Evolutionary conservation across 164 flowering plant genomes (phyloP), one percentile per base, ranked within the genome.

Genomic region (Euptelea pleiosperma): DNA sequence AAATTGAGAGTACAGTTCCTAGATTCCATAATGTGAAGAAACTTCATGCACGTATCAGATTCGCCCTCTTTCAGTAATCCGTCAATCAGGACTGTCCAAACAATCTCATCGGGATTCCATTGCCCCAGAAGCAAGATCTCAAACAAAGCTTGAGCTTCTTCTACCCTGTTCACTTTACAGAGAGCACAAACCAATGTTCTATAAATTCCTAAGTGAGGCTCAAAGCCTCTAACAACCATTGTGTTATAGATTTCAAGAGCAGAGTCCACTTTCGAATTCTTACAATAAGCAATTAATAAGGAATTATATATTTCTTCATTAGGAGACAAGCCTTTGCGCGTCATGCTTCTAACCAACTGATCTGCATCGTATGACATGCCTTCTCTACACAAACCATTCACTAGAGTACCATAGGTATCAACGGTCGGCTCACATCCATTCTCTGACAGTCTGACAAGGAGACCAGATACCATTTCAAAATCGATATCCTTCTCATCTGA

Each of bases 11-110:
- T 30, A 51, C 58, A 71, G 47, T 77, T 77, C 61, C 55, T 78
- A 19, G 79, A 71, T 65, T 86, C 85, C 85, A 89, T 75, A 21
- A 67, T 36, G 28, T 75, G 73, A 63, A 89, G 77, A 66, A 86
- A 69, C 65, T 76, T 69, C 79, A 70, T 64, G 71, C 92, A 86
- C n/a, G 64, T 19, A 53, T 77, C 76, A 28, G 77, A 36, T 10
- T 77, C 49, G 50, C 79, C 88, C 66, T 75, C 75, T 73, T 77
- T 79, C 58, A 86, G 64, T 49, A 89, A 72, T 50, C 94, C 87
- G 65, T 89, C 96, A 68, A 82, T 44, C 54, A 89, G 70, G 42
- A 89, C 67, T 8, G 85, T 80, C 91, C 96, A 89, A 52, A 78
- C 86, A 80, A 89, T 64, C 72, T 83, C 89, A 83, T 89, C 87